Base-by-base conservation (phyloP, 192 early-diverging fungal genomes). In the Obelidium mucronatum region DNA sequence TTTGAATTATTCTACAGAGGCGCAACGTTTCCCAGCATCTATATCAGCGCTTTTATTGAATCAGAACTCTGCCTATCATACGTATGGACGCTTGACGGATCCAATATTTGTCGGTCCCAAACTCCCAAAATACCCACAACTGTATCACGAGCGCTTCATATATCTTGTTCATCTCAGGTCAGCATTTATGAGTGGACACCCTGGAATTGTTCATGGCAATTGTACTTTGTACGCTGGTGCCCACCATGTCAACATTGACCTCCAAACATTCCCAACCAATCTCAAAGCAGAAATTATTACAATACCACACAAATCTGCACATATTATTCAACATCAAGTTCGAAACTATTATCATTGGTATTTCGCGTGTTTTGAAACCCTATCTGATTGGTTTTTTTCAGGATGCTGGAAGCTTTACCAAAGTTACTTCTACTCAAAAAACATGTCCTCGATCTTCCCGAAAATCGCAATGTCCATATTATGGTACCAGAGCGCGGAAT, bases 311-410 rank as follows among this genome's bases (percentile, higher is more conserved):
- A 56, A 22, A 5, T 28, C 39, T 4, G 72, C 40, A 4, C 19
- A 31, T 31, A 58, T 74, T 34, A 74, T 74, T 40, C 58, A 62
- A 35, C 72, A 74, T 33, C 72, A 74, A 74, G 62, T 40, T 24
- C 72, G 72, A 40, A 74, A 74, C 42, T 74, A 74, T 39, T 74
- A 74, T 40, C 72, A 74, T 42, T 74, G 72, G 72, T 22, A 62
- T 8, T 15, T 74, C 28, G n/a, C n/a, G n/a, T n/a, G n/a, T n/a
- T n/a, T n/a, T n/a, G n/a, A n/a, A n/a, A n/a, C n/a, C n/a, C n/a
- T n/a, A n/a, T n/a, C n/a, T n/a, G n/a, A n/a, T n/a, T n/a, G n/a
- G n/a, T n/a, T n/a, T n/a, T n/a, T n/a, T n/a, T n/a, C n/a, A n/a
- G n/a, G n/a, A n/a, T n/a, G n/a, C n/a, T n/a, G n/a, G 72, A 74